A percentile compares a stretch with the other conserved stretches of the same genome.
These are phyloP conservation scores for Kuraishia molischiana DNA, from an alignment of 805 yeast genomes.

Conservation along the genomic window DNA sequence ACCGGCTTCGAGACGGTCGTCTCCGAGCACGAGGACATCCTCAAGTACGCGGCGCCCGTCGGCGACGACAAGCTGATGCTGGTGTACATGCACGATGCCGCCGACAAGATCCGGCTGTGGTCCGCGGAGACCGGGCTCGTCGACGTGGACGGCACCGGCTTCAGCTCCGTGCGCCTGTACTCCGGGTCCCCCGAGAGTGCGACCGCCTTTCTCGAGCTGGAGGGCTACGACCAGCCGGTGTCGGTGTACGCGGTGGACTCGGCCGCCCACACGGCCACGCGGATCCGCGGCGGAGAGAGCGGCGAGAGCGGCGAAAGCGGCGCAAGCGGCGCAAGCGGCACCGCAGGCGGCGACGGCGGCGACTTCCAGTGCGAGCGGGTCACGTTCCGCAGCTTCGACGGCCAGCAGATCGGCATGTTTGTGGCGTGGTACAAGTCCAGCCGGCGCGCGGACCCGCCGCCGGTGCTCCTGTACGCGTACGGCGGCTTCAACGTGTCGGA, in stretches of 20 bases:
- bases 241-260: constrained; percentile 1
- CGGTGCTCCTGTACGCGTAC: constrained; percentile 5
- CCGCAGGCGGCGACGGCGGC: too few relatives aligned
- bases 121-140: not conserved
- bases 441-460: constrained; percentile 1
- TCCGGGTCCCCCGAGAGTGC: not conserved
- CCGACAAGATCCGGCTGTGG: constrained; percentile 3
- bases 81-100: constrained; percentile 5
- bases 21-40: not conserved
- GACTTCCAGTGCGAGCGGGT: constrained; percentile 4
- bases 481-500: constrained; percentile 6
- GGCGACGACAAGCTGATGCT: constrained; percentile 3
- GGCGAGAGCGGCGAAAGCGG: not conserved
- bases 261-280: not conserved
- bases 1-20: constrained; percentile 3
- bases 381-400: constrained; percentile 2
- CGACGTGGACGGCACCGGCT: not conserved
- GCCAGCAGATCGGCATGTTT: constrained; percentile 4
- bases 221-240: constrained; percentile 2
- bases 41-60: constrained; percentile 1
- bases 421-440: constrained; percentile 2
- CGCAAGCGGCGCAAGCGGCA: too few relatives aligned
- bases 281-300: not conserved
- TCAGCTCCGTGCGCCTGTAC: constrained; percentile 2
- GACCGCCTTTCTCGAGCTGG: constrained; percentile 4